These are phyloP conservation scores for Kwoniella mangroviensis DNA, from an alignment of 768 basidiomycete species.

Conservation along the genomic window DNA sequence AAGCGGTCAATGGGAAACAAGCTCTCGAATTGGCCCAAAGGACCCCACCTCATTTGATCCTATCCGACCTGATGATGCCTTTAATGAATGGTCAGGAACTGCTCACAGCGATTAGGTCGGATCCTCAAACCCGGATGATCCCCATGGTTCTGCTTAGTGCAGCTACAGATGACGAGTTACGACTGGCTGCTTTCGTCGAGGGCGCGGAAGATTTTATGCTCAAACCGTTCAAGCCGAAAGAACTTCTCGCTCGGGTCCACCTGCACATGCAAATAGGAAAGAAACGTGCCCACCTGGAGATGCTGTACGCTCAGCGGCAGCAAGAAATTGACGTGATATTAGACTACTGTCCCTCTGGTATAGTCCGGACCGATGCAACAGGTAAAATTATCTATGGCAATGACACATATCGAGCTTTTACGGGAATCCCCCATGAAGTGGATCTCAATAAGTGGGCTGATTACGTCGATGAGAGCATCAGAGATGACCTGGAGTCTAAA, in stretches of 20 bases:
- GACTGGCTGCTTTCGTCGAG: slow-evolving; percentile 50
- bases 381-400: slow-evolving; percentile 33
- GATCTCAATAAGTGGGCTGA: slow-evolving; percentile 31
- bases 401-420: slow-evolving; percentile 12
- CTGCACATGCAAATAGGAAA: slow-evolving; percentile 59
- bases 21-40: slow-evolving; percentile 35
- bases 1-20: slow-evolving; percentile 52
- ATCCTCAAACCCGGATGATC: slow-evolving; percentile 36
- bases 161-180: slow-evolving; percentile 51
- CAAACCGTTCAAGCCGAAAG: slow-evolving; percentile 57
- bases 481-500: neutral
- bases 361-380: slow-evolving; percentile 27
- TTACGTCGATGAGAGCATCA: slow-evolving; percentile 20
- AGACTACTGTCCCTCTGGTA: slow-evolving; percentile 40
- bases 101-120: slow-evolving; percentile 37
- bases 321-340: slow-evolving; percentile 34
- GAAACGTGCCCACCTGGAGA: slow-evolving; percentile 37
- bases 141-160: slow-evolving; percentile 55
- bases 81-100: slow-evolving; percentile 39
- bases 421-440: slow-evolving; percentile 7
- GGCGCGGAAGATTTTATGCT: slow-evolving; percentile 57
- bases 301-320: slow-evolving; percentile 28
- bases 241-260: slow-evolving; percentile 57
- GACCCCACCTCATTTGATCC: slow-evolving; percentile 47
- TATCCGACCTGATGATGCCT: slow-evolving; percentile 58